Percentiles rank a stretch among this genome's conserved stretches.
Evolutionary conservation across 225 moss, liverwort and hornwort genomes (phyloP).

Genomic region (Asterella californica): DNA sequence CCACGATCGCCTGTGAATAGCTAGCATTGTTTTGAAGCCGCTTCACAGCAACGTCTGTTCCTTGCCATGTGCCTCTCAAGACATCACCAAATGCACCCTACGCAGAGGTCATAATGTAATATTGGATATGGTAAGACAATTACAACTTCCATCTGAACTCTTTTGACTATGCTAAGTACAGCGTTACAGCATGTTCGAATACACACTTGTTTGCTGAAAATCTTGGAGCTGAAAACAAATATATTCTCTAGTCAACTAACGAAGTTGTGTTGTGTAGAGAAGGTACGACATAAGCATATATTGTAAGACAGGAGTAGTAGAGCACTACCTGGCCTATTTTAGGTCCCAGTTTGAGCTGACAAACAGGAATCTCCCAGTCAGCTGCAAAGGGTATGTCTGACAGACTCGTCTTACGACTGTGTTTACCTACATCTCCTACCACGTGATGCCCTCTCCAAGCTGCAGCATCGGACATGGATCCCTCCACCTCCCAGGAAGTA

Average conservation of each 20-base stretch:
- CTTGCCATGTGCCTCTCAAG: constrained; percentile 51
- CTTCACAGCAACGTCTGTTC: constrained; percentile 50
- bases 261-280: not conserved
- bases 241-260: not conserved
- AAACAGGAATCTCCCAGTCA: constrained; percentile 47
- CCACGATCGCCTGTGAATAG: constrained; percentile 40
- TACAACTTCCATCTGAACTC: not conserved
- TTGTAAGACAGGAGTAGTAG: not conserved
- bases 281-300: not conserved
- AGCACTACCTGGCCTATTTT: constrained; percentile 48
- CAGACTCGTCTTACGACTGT: constrained; percentile 23
- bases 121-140: not conserved
- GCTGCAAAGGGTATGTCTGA: constrained; percentile 31
- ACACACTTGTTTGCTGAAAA: not conserved
- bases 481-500: constrained; percentile 30
- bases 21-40: constrained; percentile 40
- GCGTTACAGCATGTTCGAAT: not conserved
- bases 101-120: not conserved
- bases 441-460: constrained; percentile 22
- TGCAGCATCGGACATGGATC: constrained; percentile 33
- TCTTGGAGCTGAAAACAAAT: not conserved
- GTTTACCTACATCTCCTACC: not conserved
- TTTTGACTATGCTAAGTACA: not conserved
- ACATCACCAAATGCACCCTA: constrained; percentile 57
- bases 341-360: constrained; percentile 39